These are phyloP conservation scores for Golubevia pallescens DNA, from an alignment of 1,284 basidiomycete species.

Conservation along the genomic window DNA sequence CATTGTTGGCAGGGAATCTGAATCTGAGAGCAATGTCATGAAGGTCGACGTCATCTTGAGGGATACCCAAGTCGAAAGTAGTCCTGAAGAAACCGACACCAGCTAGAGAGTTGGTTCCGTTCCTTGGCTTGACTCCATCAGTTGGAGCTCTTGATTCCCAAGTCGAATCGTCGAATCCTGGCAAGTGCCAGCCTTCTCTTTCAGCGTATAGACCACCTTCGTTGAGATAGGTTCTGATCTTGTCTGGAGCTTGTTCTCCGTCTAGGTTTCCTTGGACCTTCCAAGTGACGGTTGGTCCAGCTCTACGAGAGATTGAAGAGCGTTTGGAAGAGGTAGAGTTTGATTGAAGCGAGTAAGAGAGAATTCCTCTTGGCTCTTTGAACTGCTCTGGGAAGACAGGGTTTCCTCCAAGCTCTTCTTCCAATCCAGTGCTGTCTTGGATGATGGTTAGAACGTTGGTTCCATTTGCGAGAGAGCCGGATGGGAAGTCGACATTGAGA, in stretches of 20 bases:
- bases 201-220: conserved; percentile 35
- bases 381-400: conserved; percentile 9
- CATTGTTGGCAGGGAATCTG: conserved; percentile 6
- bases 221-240: conserved; percentile 21
- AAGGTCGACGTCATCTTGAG: neutral
- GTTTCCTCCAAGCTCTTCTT: conserved; percentile 28
- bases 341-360: neutral
- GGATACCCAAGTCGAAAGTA: conserved; percentile 16
- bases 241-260: conserved; percentile 26
- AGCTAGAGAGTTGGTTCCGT: neutral
- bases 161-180: conserved; percentile 18
- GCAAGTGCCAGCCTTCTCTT: conserved; percentile 36
- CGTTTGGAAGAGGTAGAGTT: no score
- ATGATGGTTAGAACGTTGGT: conserved; percentile 28
- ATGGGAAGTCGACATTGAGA: conserved; percentile 10
- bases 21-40: conserved; percentile 26
- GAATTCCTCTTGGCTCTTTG: conserved; percentile 34
- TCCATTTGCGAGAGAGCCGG: neutral
- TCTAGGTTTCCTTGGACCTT: conserved; percentile 27
- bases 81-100: conserved; percentile 28
- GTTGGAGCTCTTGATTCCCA: conserved; percentile 13
- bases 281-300: conserved; percentile 14
- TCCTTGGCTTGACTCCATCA: no score
- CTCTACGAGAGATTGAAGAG: neutral
- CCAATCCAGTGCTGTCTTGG: conserved; percentile 35